Evolutionary conservation across 2,329 filamentous ascomycete species (phyloP).

Genomic region (Trichoderma cornu-damae): DNA sequence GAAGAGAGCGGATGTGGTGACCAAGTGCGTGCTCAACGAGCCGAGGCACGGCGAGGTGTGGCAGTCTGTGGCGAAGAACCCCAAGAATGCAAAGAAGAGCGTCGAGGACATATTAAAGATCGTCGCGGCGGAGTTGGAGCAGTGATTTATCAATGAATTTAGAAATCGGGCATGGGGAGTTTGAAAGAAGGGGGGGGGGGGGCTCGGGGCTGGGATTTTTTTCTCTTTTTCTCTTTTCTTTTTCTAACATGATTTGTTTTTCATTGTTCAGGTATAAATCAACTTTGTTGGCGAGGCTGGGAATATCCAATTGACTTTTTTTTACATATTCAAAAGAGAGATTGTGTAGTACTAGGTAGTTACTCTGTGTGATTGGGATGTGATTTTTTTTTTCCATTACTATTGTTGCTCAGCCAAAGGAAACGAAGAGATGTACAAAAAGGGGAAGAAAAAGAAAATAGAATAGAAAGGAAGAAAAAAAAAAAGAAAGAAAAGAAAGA

Average conservation of each 20-base stretch:
- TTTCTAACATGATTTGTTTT: too few species aligned
- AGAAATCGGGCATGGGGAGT: slow-evolving; percentile 11
- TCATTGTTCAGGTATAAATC: too few species aligned
- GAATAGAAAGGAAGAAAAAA: neutral
- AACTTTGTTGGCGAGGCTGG: neutral
- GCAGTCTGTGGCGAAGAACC: slow-evolving; percentile 81
- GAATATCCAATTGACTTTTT: neutral
- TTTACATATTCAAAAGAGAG: neutral
- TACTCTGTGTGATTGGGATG: neutral
- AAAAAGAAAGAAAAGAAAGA: too few species aligned
- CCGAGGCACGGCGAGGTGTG: slow-evolving; percentile 90
- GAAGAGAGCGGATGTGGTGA: slow-evolving; percentile 79
- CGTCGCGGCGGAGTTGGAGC: slow-evolving; percentile 53
- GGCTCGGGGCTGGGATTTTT: neutral
- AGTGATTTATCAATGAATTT: slow-evolving; percentile 22
- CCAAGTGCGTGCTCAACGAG: slow-evolving; percentile 76
- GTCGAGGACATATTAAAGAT: slow-evolving; percentile 78
- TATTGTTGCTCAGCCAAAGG: neutral
- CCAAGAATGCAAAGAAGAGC: slow-evolving; percentile 67
- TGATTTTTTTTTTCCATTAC: neutral
- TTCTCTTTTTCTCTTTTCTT: too few species aligned
- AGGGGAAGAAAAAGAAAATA: neutral
- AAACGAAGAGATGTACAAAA: too few species aligned
- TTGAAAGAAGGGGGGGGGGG: too few species aligned
- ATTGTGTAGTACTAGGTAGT: neutral